Evolutionary conservation across 2,329 filamentous ascomycete species (phyloP).

Genomic region (Rutstroemia sydowiana): DNA sequence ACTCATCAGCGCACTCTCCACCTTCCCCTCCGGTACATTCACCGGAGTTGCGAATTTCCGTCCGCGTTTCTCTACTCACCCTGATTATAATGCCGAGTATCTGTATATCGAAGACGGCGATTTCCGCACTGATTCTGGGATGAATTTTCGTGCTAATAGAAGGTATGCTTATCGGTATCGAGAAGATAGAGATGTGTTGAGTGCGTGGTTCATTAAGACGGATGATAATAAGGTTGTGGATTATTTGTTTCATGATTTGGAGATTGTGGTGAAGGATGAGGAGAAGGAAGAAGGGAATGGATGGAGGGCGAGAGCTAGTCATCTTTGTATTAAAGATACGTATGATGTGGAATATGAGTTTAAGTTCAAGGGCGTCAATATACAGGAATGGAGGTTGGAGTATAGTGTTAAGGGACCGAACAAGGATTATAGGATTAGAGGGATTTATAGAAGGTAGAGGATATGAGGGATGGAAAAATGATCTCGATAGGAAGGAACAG

Average conservation of each 20-base stretch:
- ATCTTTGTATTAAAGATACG: conserved; percentile 64
- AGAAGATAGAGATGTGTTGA: conserved; percentile 50
- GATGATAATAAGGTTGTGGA: conserved; percentile 52
- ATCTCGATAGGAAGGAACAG: neutral
- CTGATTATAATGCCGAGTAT: conserved; percentile 43
- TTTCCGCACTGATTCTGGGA: conserved; percentile 45
- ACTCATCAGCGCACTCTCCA: conserved; percentile 45
- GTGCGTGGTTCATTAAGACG: conserved; percentile 65
- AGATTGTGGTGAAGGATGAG: conserved; percentile 39
- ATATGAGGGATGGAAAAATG: neutral
- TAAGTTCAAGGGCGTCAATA: conserved; percentile 47
- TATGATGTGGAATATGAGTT: conserved; percentile 68
- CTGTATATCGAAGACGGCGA: conserved; percentile 62
- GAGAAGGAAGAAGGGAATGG: conserved; percentile 8
- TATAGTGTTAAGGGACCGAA: conserved; percentile 64
- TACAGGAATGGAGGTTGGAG: conserved; percentile 51
- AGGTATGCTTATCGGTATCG: conserved; percentile 69
- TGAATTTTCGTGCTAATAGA: conserved; percentile 39
- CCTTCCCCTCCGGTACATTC: conserved; percentile 58
- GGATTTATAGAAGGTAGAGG: conserved; percentile 36
- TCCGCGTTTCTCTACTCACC: conserved; percentile 49
- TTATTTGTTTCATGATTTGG: conserved; percentile 69
- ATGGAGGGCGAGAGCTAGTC: conserved; percentile 51
- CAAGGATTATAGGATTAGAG: conserved; percentile 62
- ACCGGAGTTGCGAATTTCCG: conserved; percentile 58